phyloP scores from a whole-genome alignment of 2,329 filamentous ascomycete species.

The Thyridium curvatum region DNA sequence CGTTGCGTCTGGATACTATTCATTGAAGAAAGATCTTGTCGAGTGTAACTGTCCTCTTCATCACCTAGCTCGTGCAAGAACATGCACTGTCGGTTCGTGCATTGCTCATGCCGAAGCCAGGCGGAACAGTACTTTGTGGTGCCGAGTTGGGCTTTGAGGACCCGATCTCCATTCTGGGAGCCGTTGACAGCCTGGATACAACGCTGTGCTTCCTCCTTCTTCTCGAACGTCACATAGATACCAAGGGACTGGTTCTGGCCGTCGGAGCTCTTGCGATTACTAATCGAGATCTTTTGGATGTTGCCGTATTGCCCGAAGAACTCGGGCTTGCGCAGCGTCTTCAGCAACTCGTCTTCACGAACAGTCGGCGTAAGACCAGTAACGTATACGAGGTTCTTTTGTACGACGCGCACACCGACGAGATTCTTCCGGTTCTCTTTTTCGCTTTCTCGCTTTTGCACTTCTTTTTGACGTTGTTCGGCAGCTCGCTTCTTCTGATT shows the following conservation, averaged over 20 bases:
- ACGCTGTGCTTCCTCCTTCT: constrained; percentile 79
- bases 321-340: constrained; percentile 81
- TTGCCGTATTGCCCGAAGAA: constrained; percentile 99
- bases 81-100: constrained; percentile 94
- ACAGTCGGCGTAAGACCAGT: constrained; percentile 89
- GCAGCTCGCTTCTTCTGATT: constrained; percentile 88
- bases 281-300: constrained; percentile 98
- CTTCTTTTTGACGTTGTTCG: constrained; percentile 83
- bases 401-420: constrained; percentile 88
- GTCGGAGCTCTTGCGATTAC: constrained; percentile 77
- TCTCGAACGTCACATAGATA: constrained; percentile 97
- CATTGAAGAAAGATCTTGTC: constrained; percentile 90
- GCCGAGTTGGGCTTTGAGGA: constrained; percentile 71
- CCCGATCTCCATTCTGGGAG: constrained; percentile 81
- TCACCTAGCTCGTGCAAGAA: constrained; percentile 98
- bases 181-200: constrained; percentile 93
- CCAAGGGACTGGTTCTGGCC: constrained; percentile 81
- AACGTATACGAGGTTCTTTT: constrained; percentile 98
- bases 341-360: constrained; percentile 84
- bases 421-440: constrained; percentile 93
- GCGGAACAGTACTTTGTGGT: constrained; percentile 99
- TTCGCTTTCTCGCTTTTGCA: constrained; percentile 92
- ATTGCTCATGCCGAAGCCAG: constrained; percentile 89
- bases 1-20: constrained; percentile 82
- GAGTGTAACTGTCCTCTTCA: constrained; percentile 92